Evolutionary conservation across 2,329 filamentous ascomycete species (phyloP), one percentile per base, ranked within the genome.

Genomic region (Bipolaris cookei): DNA sequence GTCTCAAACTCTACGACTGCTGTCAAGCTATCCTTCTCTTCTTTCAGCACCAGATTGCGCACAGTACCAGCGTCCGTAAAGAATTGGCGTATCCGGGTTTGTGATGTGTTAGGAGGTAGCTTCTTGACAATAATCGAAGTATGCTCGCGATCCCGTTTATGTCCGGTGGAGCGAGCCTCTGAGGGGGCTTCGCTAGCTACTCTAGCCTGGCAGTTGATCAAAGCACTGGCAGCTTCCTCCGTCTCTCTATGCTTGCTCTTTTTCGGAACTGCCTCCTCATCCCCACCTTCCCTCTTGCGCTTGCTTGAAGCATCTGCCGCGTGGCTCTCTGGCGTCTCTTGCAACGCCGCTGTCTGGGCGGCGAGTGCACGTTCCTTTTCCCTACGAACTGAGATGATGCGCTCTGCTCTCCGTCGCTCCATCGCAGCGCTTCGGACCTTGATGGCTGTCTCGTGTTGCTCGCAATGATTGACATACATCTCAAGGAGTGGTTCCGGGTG

Each of bases 51-150:
- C 30, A 97, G 80, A 61, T 88, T 88, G 67, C 92, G 91, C 71
- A 97, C 90, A 38, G 87, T 88, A 11, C 95, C 95, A 67, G 93
- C 96, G 61, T 93, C 91, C 70, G 89, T 89, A 79, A 99, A 98
- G 74, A 96, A 98, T 73, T 96, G 90, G 54, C 90, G 87, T 13
- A 98, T 79, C 66, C 89, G 89, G 11, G 86, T 88, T 68, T 91
- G 87, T 0, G 87, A 87, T 0, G 88, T 85, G 51, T 89, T 85
- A 3, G 74, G 67, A 1, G 95, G 92, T 21, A 99, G 78, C 65
- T 92, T 90, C 48, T 85, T 88, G 3, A 97, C 88, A 51, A 96
- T 86, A 45, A 98, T 84, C 0, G 91, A 93, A 0, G 92, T 89
- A 75, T 98, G 90, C 72, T 99, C 95, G 39, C 95, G 88, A 76